Conservation (phyloP, 1,139 yeast species). For the Saccharomyces uvarum region DNA sequence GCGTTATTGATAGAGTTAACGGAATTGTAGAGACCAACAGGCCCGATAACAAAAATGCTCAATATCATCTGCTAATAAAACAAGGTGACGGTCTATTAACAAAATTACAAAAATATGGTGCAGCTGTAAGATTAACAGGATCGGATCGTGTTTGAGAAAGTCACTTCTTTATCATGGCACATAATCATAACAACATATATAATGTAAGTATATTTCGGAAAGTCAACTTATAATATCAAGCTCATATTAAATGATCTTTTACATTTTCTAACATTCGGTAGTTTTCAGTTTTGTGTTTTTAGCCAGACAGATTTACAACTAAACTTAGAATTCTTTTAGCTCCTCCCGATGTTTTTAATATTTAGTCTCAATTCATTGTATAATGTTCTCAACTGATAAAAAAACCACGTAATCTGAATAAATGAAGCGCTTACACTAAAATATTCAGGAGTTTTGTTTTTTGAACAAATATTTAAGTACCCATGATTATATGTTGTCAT, state of each 20-base stretch:
- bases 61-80: constrained; percentile 79
- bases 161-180: constrained; percentile 5
- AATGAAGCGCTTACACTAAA: no score
- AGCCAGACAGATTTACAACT: no score
- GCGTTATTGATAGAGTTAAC: constrained; percentile 91
- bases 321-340: no score
- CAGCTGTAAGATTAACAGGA: constrained; percentile 92
- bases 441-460: no score
- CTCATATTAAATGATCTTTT: not conserved
- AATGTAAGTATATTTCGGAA: not conserved
- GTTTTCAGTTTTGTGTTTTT: no score
- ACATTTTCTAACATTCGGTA: no score
- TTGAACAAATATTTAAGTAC: no score
- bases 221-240: not conserved
- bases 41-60: constrained; percentile 92
- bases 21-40: constrained; percentile 94
- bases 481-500: no score
- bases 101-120: constrained; percentile 91
- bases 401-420: no score
- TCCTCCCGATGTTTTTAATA: no score
- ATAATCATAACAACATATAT: constrained; percentile 6
- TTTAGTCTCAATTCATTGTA: no score
- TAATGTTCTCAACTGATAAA: no score
- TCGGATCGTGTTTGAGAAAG: constrained; percentile 54
- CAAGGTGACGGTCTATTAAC: constrained; percentile 91